Evolutionary conservation across 1,284 basidiomycete species (phyloP).

Genomic region (Ustilago hordei): DNA sequence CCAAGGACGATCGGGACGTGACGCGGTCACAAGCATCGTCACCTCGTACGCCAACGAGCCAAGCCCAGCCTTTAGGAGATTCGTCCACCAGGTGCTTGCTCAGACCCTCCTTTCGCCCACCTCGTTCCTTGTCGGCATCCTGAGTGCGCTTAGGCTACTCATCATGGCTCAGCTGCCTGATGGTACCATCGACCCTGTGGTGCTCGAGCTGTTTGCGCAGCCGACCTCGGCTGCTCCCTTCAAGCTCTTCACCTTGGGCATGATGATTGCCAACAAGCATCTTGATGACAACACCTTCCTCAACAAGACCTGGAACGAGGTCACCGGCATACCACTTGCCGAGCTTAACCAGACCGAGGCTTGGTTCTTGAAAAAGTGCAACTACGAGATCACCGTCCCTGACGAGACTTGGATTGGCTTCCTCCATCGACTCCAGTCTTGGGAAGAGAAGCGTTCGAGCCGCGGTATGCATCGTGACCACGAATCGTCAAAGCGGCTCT

Average conservation of each 20-base stretch:
- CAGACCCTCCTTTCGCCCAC: slow-evolving; percentile 66
- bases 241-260: slow-evolving; percentile 65
- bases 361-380: slow-evolving; percentile 64
- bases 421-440: slow-evolving; percentile 49
- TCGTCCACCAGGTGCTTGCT: slow-evolving; percentile 66
- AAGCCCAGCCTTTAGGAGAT: slow-evolving; percentile 65
- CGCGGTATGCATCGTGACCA: slow-evolving; percentile 43
- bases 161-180: slow-evolving; percentile 48
- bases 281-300: slow-evolving; percentile 69
- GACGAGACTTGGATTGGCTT: slow-evolving; percentile 63
- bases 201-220: slow-evolving; percentile 63
- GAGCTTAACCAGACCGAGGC: slow-evolving; percentile 67
- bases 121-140: slow-evolving; percentile 61
- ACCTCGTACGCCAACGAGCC: slow-evolving; percentile 56
- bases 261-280: slow-evolving; percentile 70
- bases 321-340: slow-evolving; percentile 66
- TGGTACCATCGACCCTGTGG: slow-evolving; percentile 52
- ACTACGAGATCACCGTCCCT: slow-evolving; percentile 64
- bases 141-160: slow-evolving; percentile 61
- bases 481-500: slow-evolving; percentile 48
- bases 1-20: slow-evolving; percentile 29
- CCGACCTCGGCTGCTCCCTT: slow-evolving; percentile 64
- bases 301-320: slow-evolving; percentile 69
- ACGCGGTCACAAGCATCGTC: slow-evolving; percentile 30
- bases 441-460: slow-evolving; percentile 51